These are phyloP conservation scores for Daldinia bambusicola DNA, from an alignment of 495 filamentous ascomycete genomes.

Conservation along the genomic window DNA sequence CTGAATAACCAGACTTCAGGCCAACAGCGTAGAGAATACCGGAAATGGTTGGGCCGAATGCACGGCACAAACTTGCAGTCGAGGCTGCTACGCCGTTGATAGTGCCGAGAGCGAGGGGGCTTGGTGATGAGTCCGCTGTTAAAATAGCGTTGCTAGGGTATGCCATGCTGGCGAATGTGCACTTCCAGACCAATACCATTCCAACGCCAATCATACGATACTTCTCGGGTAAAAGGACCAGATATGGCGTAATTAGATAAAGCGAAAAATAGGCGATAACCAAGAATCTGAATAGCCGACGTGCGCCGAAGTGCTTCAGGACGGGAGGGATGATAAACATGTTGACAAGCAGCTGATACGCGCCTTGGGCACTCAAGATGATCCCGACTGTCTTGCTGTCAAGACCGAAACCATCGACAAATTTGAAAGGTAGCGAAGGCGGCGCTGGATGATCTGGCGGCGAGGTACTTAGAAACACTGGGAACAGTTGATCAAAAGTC, in stretches of 20 bases:
- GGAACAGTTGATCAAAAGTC: constrained; percentile 92
- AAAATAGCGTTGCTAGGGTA: constrained; percentile 90
- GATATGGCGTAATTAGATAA: constrained; percentile 88
- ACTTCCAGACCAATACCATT: constrained; percentile 82
- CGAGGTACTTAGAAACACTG: constrained; percentile 86
- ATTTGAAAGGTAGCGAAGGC: constrained; percentile 78
- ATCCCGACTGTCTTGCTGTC: constrained; percentile 84
- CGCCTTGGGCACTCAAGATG: constrained; percentile 88
- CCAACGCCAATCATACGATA: constrained; percentile 79
- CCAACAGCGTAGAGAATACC: constrained; percentile 86
- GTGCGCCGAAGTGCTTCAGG: constrained; percentile 74
- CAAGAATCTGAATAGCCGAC: constrained; percentile 82
- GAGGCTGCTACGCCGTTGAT: constrained; percentile 95
- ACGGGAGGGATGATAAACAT: constrained; percentile 83
- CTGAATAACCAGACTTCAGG: constrained; percentile 79
- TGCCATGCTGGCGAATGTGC: constrained; percentile 83
- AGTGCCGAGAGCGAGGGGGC: constrained; percentile 80
- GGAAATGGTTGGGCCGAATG: constrained; percentile 87
- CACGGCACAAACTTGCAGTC: constrained; percentile 84
- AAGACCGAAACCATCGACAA: constrained; percentile 85
- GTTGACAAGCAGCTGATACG: constrained; percentile 86
- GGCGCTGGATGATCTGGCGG: constrained; percentile 55
- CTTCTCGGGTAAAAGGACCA: constrained; percentile 78
- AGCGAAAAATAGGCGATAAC: constrained; percentile 86
- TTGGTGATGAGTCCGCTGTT: constrained; percentile 83